Percentiles rank a stretch among this genome's conserved stretches.
Evolutionary conservation across 441 rosid species (phyloP).

Genomic region (Brassica balearica): DNA sequence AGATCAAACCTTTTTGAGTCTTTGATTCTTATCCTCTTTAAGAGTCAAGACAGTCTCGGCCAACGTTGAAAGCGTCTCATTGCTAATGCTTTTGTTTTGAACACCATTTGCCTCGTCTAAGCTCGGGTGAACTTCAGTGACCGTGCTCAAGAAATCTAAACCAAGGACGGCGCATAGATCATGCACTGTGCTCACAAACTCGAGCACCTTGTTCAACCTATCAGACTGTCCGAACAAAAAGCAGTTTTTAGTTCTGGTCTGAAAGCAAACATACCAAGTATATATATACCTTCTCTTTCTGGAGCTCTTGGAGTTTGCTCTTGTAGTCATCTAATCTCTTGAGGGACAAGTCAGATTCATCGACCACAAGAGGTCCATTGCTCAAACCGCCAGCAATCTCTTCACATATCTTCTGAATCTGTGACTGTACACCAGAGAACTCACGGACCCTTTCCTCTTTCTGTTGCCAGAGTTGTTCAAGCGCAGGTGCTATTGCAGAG

Average conservation of each 20-base stretch:
- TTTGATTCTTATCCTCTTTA: conserved; percentile 85
- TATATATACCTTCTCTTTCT: conserved; percentile 71
- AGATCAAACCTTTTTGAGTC: conserved; percentile 70
- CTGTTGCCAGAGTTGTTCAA: conserved; percentile 83
- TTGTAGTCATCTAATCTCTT: conserved; percentile 80
- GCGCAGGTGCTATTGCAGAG: conserved; percentile 80
- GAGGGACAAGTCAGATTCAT: conserved; percentile 80
- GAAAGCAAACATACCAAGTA: background rate
- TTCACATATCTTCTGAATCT: conserved; percentile 81
- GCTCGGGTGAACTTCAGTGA: conserved; percentile 92
- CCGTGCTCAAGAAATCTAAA: conserved; percentile 75
- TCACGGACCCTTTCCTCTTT: conserved; percentile 81
- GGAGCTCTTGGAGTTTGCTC: conserved; percentile 78
- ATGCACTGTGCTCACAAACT: conserved; percentile 81
- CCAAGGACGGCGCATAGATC: conserved; percentile 89
- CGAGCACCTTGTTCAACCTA: conserved; percentile 86
- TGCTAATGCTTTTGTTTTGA: conserved; percentile 84
- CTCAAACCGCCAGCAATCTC: conserved; percentile 73
- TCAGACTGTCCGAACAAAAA: conserved; percentile 61
- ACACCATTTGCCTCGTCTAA: conserved; percentile 64
- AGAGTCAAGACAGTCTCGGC: conserved; percentile 77
- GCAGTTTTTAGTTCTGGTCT: conserved; percentile 30
- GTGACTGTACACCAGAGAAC: conserved; percentile 78
- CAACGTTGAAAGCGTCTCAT: conserved; percentile 78
- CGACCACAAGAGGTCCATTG: conserved; percentile 63